Base-by-base conservation (phyloP, 768 basidiomycete species). In the Rhizopogon salebrosus region DNA sequence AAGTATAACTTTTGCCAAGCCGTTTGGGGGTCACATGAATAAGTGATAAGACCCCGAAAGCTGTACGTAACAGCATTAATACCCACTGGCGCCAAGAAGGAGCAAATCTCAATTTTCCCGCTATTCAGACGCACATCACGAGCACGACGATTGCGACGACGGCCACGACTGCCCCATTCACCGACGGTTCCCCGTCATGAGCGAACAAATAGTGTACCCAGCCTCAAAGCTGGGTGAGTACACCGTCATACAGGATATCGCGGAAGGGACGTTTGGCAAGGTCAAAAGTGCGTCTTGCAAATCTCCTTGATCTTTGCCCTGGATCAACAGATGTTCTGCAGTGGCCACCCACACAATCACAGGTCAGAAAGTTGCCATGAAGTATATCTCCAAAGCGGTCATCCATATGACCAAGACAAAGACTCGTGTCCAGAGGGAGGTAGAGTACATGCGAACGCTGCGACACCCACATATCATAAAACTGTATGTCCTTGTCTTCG, bases 391-490 rank as follows among this genome's bases (percentile, higher is more conserved):
- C 51, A 93, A 97, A 68, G 89, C 90, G 31, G 92, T 90, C 60
- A 98, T 98, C 52, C 84, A 88, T 60, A 82, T 85, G 60, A 89
- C 91, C 58, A 91, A 91, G 70, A 97, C 92, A 63, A 94, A 92
- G 72, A 87, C 87, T 51, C 75, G 95, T 54, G 95, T 98, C 6
- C 86, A 90, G 64, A 83, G 93, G 42, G 95, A 98, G 72, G 97
- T 97, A 59, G 94, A 98, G 66, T 98, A 97, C 73, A 89, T 99
- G 82, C 85, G 92, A 51, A 83, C 91, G 35, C 82, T 99, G 16
- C 78, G 92, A 36, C 97, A 99, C 68, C 87, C 95, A 0, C 95
- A 99, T 66, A 98, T 99, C 69, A 89, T 98, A 78, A 98, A 98
- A 72, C 80, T 98, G 95, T 95, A 66, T 61, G 82, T 61, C 39